Evolutionary conservation across 345 rosid genomes (phyloP).

Genomic region (Hevea brasiliensis): DNA sequence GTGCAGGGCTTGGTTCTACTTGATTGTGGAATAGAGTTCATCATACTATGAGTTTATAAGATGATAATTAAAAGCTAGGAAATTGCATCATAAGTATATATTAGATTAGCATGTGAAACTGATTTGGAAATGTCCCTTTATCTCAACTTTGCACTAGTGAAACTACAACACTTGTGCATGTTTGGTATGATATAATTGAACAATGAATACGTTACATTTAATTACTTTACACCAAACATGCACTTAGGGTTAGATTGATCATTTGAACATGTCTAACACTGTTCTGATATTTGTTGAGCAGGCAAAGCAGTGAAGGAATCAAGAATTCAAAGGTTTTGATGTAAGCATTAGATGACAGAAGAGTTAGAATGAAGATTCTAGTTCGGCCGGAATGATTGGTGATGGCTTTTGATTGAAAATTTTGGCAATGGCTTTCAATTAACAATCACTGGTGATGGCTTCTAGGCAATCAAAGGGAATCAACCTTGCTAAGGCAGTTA

Average conservation of each 20-base stretch:
- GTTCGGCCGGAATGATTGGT: neutral
- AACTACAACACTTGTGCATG: no score
- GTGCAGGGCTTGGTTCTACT: no score
- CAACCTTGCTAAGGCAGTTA: neutral
- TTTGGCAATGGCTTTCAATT: neutral
- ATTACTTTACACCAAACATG: no score
- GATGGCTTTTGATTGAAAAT: neutral
- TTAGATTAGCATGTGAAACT: neutral
- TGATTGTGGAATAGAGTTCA: no score
- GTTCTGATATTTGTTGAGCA: constrained; percentile 10
- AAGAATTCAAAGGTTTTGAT: constrained; percentile 1
- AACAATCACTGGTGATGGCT: neutral
- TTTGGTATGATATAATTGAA: no score
- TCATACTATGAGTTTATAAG: no score
- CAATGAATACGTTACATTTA: no score
- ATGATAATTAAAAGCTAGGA: neutral
- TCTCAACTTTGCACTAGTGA: neutral
- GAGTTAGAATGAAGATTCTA: neutral
- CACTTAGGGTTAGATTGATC: neutral
- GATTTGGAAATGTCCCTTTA: neutral
- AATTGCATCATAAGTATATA: neutral
- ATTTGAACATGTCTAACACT: neutral
- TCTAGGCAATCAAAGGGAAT: neutral
- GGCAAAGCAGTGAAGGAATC: constrained; percentile 23
- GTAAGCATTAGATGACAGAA: neutral